phyloP scores from a whole-genome alignment of 2,329 filamentous ascomycete genomes.

The Aspergillus tubingensis region DNA sequence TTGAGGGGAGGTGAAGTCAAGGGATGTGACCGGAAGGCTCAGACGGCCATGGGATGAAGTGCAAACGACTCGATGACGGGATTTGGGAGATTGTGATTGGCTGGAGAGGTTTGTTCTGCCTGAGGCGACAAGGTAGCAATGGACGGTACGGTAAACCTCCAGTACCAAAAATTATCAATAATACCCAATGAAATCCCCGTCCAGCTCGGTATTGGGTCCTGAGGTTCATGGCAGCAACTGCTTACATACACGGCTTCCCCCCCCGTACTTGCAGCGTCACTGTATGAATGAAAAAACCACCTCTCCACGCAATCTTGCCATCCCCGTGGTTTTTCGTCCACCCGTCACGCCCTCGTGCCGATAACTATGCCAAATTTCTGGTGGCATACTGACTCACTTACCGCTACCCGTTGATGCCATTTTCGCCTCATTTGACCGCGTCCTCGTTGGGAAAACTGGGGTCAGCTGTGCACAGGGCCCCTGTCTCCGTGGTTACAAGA shows the following conservation, averaged over 20 bases:
- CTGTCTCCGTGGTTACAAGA: constrained; percentile 46
- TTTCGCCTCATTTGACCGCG: constrained; percentile 36
- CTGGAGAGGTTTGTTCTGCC: constrained; percentile 21
- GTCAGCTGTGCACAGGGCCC: constrained; percentile 44
- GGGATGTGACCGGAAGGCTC: constrained; percentile 22
- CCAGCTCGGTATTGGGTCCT: constrained; percentile 20
- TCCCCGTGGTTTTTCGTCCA: constrained; percentile 33
- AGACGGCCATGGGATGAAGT: constrained; percentile 25
- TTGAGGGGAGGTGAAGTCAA: constrained; percentile 12
- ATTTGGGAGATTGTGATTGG: constrained; percentile 29
- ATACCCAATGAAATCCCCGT: not conserved
- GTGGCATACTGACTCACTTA: constrained; percentile 33
- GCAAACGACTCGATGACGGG: constrained; percentile 20
- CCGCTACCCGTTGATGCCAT: constrained; percentile 45
- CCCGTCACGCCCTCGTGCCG: constrained; percentile 44
- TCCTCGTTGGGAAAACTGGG: constrained; percentile 49
- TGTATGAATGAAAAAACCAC: constrained; percentile 46
- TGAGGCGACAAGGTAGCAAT: constrained; percentile 12
- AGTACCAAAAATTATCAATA: no score
- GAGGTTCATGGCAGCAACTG: constrained; percentile 5
- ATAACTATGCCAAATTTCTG: constrained; percentile 49
- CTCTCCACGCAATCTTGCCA: constrained; percentile 39
- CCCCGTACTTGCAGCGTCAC: constrained; percentile 27
- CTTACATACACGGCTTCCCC: constrained; percentile 34
- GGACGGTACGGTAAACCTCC: constrained; percentile 11